Base-by-base conservation (phyloP, 805 yeast species). In the Monosporozyma yasuniensis region DNA sequence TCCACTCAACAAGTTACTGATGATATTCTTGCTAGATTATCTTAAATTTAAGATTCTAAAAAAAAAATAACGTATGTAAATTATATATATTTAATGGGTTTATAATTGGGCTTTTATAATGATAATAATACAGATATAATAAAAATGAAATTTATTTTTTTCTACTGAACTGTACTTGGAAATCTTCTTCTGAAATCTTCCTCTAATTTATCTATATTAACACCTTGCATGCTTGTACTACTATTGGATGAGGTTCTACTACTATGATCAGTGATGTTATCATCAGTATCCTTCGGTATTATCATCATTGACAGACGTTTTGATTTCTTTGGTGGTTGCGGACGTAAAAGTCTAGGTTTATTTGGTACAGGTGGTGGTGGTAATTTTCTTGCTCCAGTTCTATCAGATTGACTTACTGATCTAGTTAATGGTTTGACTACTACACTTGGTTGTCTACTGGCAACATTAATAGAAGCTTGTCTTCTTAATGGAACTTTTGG, bases 1-100 rank as follows among this genome's bases (percentile, higher is more conserved):
- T 67, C 93, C 49, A 91, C 98, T 54, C 84, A 84, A 61, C 83
- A 91, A 58, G 99, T 93, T 54, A 72, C 85, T 55, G 84, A 81
- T 53, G 98, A 93, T 69, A 80, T 93, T 56, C 73, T 93, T 50
- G 55, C 63, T 22, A 65, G 54, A 50, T 44, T 62, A 50, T 56
- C 41, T 18, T 39, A 19, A 19, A 39, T 14, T 12, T 19, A 2
- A n/a, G n/a, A n/a, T n/a, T n/a, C n/a, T n/a, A n/a, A n/a, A n/a
- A n/a, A n/a, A n/a, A n/a, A n/a, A n/a, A 21, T 39, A 11, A 6
- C 10, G 8, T 37, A 21, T 39, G 8, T 35, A 35, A 39, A 12
- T 11, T 39, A 39, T 39, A 39, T n/a, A n/a, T n/a, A n/a, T n/a
- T n/a, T 39, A 39, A 21, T 39, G 22, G n/a, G 42, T 32, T 16